phyloP scores from a whole-genome alignment of 2,329 filamentous ascomycete species.

The Ceratocystis papillata region DNA sequence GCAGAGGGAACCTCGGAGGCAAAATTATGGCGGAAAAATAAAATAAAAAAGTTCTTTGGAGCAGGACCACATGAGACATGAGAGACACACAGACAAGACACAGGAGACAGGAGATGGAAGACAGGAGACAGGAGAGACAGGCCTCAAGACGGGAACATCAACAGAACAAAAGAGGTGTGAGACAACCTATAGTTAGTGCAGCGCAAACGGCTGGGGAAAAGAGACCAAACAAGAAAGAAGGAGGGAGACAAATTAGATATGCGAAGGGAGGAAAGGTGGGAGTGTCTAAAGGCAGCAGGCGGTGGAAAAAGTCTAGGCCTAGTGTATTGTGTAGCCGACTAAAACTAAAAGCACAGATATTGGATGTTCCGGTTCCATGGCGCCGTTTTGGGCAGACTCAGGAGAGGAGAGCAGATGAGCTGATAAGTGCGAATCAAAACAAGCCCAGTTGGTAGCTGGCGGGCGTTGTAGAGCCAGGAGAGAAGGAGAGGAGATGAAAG shows the following conservation, averaged over 20 bases:
- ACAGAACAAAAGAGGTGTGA: not conserved
- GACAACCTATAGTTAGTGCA: not conserved
- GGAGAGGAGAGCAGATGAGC: not conserved
- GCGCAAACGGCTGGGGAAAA: not conserved
- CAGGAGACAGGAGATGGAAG: not conserved
- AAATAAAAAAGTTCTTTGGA: not conserved
- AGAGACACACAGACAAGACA: not conserved
- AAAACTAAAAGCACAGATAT: not conserved
- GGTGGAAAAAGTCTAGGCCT: not conserved
- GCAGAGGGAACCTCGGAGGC: no score
- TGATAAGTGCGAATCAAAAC: no score
- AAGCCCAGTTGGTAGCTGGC: no score
- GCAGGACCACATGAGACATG: not conserved
- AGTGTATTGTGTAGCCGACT: not conserved
- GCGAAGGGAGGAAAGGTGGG: not conserved
- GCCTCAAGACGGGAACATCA: not conserved
- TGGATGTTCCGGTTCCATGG: conserved; percentile 6
- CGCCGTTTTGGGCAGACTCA: conserved; percentile 9
- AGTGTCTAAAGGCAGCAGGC: not conserved
- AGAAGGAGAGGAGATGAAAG: no score
- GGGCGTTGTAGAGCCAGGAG: no score
- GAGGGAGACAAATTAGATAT: no score
- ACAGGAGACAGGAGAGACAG: not conserved
- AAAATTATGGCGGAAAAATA: no score
- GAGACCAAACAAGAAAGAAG: not conserved